Conservation (phyloP, 306 rosid species). For the Inga laurina region DNA sequence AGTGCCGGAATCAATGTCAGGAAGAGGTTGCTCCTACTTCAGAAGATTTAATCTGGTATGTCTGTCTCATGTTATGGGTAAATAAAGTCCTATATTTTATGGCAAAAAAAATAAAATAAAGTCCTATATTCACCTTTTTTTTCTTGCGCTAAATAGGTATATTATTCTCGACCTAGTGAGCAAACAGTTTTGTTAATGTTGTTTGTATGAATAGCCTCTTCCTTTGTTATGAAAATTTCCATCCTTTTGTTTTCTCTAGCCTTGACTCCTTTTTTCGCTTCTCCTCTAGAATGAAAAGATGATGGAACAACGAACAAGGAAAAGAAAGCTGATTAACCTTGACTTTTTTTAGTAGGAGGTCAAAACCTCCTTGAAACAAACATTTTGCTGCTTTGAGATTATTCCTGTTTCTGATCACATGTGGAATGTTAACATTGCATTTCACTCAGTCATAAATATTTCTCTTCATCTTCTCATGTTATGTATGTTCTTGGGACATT, state of each 20-base stretch:
- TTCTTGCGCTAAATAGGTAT: background rate
- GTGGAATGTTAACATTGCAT: background rate
- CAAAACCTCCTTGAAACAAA: slow-evolving; percentile 28
- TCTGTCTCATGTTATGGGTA: slow-evolving; percentile 19
- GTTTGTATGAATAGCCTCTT: slow-evolving; percentile 17
- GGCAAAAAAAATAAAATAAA: too few species aligned
- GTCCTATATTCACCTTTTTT: background rate
- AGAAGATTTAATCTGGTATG: slow-evolving; percentile 86
- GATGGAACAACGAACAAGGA: background rate
- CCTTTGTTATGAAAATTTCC: background rate
- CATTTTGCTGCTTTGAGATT: slow-evolving; percentile 16
- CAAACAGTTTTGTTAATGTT: slow-evolving; percentile 2
- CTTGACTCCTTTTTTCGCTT: background rate
- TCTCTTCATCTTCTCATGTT: slow-evolving; percentile 18
- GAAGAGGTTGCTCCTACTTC: slow-evolving; percentile 48
- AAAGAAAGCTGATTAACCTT: background rate
- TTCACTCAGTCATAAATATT: slow-evolving; percentile 1
- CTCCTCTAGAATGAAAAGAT: background rate
- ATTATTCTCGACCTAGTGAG: background rate
- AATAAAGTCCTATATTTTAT: background rate
- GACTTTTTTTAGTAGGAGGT: background rate
- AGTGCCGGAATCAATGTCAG: slow-evolving; percentile 51
- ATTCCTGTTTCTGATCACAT: slow-evolving; percentile 15
- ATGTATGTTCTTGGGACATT: background rate
- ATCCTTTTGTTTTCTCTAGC: slow-evolving; percentile 14